phyloP scores from a whole-genome alignment of 2,329 filamentous ascomycete species.

The Penicillium hordei region DNA sequence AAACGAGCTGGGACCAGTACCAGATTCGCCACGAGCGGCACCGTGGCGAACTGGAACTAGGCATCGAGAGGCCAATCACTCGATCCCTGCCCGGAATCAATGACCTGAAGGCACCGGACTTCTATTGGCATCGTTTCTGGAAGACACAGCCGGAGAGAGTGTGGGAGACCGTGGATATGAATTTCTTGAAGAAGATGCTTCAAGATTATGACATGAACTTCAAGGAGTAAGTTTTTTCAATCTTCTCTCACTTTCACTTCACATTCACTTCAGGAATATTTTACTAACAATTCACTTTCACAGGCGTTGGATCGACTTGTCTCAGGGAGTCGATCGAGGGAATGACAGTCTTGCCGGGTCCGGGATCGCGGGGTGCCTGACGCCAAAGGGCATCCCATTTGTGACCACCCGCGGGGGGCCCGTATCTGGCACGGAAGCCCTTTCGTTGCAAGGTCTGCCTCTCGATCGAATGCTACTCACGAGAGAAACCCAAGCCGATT shows the following conservation, averaged over 20 bases:
- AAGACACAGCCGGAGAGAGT: conserved; percentile 58
- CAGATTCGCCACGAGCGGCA: conserved; percentile 60
- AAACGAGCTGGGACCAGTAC: conserved; percentile 46
- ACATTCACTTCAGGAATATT: not conserved
- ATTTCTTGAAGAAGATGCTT: conserved; percentile 52
- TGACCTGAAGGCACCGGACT: conserved; percentile 53
- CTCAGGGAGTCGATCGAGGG: conserved; percentile 69
- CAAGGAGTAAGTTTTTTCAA: conserved; percentile 49
- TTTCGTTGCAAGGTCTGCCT: conserved; percentile 68
- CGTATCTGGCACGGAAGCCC: conserved; percentile 61
- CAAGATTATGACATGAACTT: conserved; percentile 58
- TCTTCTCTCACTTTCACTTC: not conserved
- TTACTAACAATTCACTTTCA: conserved; percentile 6
- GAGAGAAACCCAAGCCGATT: conserved; percentile 59
- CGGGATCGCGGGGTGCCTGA: conserved; percentile 67
- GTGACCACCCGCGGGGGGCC: conserved; percentile 61
- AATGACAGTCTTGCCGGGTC: conserved; percentile 44
- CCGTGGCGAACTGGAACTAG: conserved; percentile 53
- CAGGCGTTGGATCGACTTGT: conserved; percentile 59
- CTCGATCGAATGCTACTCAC: conserved; percentile 63
- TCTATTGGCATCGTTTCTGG: conserved; percentile 55
- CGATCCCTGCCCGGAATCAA: conserved; percentile 58
- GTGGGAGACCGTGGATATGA: conserved; percentile 66
- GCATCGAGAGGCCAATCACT: conserved; percentile 58
- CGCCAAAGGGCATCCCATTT: conserved; percentile 63